Base-by-base conservation (phyloP, 371 early-diverging fungal genomes). In the Haplosporangium sp. region DNA sequence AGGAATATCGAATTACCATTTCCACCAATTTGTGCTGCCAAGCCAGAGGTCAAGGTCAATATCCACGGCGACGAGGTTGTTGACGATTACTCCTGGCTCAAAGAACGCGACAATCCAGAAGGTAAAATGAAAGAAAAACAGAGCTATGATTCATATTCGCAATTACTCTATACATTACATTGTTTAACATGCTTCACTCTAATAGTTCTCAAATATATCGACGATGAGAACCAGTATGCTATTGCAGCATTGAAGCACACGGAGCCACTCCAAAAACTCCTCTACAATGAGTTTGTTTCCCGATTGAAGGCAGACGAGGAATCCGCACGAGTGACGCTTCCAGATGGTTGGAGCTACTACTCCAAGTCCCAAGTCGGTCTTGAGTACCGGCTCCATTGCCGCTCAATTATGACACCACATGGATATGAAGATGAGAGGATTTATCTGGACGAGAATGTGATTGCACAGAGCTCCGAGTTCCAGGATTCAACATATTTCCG, bases 251-350 rank as follows among this genome's bases (percentile, higher is more conserved):
- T 88, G 43, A 82, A 79, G 21, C 81, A 80, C 61, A 86, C 89
- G 4, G 82, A 75, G 16, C 82, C 87, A 6, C 68, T 89, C 40
- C 89, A 87, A 54, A 83, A 81, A 41, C 61, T 84, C 10, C 77
- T 89, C 21, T 86, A 87, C 71, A 85, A 83, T 59, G 89, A 89
- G 62, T 89, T 89, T 67, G 84, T 89, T 12, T 83, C 86, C 16
- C 73, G 89, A 6, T 50, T 89, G 23, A 88, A 89, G 62, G 86
- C 87, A 21, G 69, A 80, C 46, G 87, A 87, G 54, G 82, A 83
- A 58, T 83, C 89, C 6, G 84, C 88, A 1, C 54, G 59, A 6
- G 86, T 87, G 1, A 69, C 76, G 0, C 64, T 89, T n/a, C 64
- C 79, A 42, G 89, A 89, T 56, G 88, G 89, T 1, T 89, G 74